Percentiles rank a stretch among this genome's conserved stretches.
phyloP scores from a whole-genome alignment of 2,329 filamentous ascomycete species.

The Ilyonectria robusta region DNA sequence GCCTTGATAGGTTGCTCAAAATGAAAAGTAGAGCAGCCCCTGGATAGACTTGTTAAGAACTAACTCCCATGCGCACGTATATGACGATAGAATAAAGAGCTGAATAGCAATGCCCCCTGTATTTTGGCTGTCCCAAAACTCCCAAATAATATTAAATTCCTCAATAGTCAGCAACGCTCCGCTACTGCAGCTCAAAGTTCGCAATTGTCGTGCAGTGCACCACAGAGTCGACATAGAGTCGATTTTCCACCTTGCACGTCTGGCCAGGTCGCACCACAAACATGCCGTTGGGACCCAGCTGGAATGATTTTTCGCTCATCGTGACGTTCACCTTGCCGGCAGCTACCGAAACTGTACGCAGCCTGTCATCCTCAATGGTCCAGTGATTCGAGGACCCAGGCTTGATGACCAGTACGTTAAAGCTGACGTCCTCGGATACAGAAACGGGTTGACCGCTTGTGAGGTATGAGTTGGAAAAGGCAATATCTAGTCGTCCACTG shows the following conservation, averaged over 20 bases:
- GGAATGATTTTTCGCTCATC: slow-evolving; percentile 54
- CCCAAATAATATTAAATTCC: neutral
- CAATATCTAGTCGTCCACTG: slow-evolving; percentile 52
- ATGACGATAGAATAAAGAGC: slow-evolving; percentile 1
- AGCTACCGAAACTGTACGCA: slow-evolving; percentile 58
- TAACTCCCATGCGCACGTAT: neutral
- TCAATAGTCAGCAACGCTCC: neutral
- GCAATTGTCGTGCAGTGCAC: slow-evolving; percentile 58
- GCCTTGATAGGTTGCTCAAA: neutral
- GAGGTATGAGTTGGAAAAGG: slow-evolving; percentile 60
- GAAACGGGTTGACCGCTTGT: slow-evolving; percentile 53
- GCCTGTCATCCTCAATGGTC: slow-evolving; percentile 45
- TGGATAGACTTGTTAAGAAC: neutral
- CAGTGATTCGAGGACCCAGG: slow-evolving; percentile 55
- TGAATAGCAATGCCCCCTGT: neutral
- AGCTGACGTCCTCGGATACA: slow-evolving; percentile 55
- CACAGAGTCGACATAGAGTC: slow-evolving; percentile 60
- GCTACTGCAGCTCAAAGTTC: slow-evolving; percentile 37
- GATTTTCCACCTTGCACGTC: slow-evolving; percentile 58
- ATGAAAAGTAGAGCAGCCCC: neutral
- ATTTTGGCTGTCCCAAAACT: neutral
- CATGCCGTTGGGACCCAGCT: slow-evolving; percentile 60
- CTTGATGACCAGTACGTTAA: slow-evolving; percentile 59
- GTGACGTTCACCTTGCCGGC: slow-evolving; percentile 59
- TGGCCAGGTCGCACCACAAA: slow-evolving; percentile 59